Percentiles rank a stretch among this genome's conserved stretches.
phyloP scores from a whole-genome alignment of 192 early-diverging fungal species.

The Geranomyces michiganensis region DNA sequence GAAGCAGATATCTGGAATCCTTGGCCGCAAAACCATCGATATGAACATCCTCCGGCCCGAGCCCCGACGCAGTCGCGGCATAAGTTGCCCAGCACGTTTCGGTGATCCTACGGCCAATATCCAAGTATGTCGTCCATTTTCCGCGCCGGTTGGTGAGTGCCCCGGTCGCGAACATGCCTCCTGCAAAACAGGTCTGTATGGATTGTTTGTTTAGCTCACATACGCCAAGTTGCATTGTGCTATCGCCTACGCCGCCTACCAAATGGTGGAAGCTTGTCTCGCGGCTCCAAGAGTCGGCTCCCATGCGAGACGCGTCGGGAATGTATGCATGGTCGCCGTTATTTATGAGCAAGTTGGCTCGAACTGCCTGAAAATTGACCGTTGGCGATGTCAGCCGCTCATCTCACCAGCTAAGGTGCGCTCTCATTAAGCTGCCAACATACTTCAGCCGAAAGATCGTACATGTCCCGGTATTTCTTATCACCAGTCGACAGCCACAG shows the following conservation, averaged over 20 bases:
- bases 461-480: conserved; percentile 33
- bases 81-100: conserved; percentile 64
- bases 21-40: conserved; percentile 1
- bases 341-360: background rate
- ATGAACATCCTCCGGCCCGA: conserved; percentile 76
- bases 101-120: conserved; percentile 37
- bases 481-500: conserved; percentile 50
- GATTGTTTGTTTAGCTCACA: too few relatives aligned
- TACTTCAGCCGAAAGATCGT: conserved; percentile 36
- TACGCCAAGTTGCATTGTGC: too few relatives aligned
- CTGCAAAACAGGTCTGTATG: conserved; percentile 66
- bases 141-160: conserved; percentile 40
- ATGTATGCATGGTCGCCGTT: background rate
- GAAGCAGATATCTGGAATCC: conserved; percentile 31
- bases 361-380: background rate
- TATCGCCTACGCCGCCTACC: background rate
- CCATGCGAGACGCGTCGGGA: background rate
- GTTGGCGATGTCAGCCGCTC: background rate
- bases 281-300: background rate
- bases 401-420: background rate
- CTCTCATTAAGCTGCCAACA: background rate
- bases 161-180: conserved; percentile 70
- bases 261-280: background rate
- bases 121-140: conserved; percentile 39
- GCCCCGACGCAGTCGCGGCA: conserved; percentile 66